These are phyloP conservation scores for Auriscalpium vulgare DNA, from an alignment of 768 basidiomycete species.

Conservation along the genomic window DNA sequence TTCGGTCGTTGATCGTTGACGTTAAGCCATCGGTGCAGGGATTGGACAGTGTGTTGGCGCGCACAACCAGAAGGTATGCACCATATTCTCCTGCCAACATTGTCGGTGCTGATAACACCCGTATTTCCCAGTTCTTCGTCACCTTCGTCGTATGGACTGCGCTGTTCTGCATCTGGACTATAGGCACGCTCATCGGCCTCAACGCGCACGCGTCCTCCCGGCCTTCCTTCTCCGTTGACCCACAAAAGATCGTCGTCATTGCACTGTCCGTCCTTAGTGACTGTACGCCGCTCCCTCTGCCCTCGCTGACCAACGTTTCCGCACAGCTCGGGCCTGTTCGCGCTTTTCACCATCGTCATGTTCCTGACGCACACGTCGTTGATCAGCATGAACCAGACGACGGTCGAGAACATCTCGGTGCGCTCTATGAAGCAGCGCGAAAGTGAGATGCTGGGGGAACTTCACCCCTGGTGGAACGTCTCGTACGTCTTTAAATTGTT, in stretches of 20 bases:
- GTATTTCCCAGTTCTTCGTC: slow-evolving; percentile 60
- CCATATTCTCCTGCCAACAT: not conserved
- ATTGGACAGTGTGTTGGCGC: slow-evolving; percentile 94
- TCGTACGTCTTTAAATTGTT: slow-evolving; percentile 31
- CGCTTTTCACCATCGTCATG: slow-evolving; percentile 58
- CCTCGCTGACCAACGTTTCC: not conserved
- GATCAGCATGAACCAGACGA: slow-evolving; percentile 59
- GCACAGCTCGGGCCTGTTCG: slow-evolving; percentile 59
- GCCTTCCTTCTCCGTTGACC: slow-evolving; percentile 35
- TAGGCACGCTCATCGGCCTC: slow-evolving; percentile 50
- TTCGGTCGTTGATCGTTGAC: not conserved
- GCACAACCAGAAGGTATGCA: slow-evolving; percentile 74
- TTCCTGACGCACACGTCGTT: slow-evolving; percentile 50
- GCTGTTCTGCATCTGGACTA: slow-evolving; percentile 54
- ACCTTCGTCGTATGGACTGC: slow-evolving; percentile 65
- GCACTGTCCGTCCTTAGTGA: slow-evolving; percentile 47
- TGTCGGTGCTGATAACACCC: too few relatives aligned
- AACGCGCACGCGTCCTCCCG: slow-evolving; percentile 29
- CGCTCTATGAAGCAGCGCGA: slow-evolving; percentile 63
- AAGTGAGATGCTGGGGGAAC: slow-evolving; percentile 35
- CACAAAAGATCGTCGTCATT: slow-evolving; percentile 66
- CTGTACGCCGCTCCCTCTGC: not conserved
- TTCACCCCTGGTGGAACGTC: slow-evolving; percentile 47
- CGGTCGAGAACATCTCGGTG: slow-evolving; percentile 66
- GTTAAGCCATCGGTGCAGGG: slow-evolving; percentile 38